Percentiles rank a stretch among this genome's conserved stretches.
phyloP scores from a whole-genome alignment of 148 eudicot genomes.

The Gaultheria prostrata region DNA sequence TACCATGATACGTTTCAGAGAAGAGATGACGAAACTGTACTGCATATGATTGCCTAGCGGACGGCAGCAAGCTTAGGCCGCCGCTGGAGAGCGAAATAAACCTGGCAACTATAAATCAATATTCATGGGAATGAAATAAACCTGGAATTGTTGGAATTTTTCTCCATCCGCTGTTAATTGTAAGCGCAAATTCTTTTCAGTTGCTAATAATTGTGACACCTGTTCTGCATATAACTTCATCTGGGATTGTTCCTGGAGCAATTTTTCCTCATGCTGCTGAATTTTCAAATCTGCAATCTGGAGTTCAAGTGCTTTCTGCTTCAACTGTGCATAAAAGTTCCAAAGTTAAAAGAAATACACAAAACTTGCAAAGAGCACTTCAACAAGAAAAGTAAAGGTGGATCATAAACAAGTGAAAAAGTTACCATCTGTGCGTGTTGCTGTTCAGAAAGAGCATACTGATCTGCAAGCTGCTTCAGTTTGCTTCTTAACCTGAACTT shows the following conservation, averaged over 20 bases:
- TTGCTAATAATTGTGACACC: conserved; percentile 73
- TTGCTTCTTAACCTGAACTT: conserved; percentile 74
- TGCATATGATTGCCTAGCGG: too few relatives aligned
- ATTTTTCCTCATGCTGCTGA: conserved; percentile 78
- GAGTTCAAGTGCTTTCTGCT: conserved; percentile 84
- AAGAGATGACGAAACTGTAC: too few relatives aligned
- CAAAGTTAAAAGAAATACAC: background rate
- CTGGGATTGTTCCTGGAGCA: conserved; percentile 77
- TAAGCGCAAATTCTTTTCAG: conserved; percentile 79
- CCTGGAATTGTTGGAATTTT: conserved; percentile 98
- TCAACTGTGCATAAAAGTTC: conserved; percentile 55
- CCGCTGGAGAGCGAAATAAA: background rate
- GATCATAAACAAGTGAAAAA: conserved; percentile 3
- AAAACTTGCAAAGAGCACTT: background rate
- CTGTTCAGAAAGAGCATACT: conserved; percentile 78
- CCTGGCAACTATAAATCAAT: background rate
- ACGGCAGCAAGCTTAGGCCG: too few relatives aligned
- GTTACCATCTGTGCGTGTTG: conserved; percentile 76
- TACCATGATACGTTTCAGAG: background rate
- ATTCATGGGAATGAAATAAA: conserved; percentile 19
- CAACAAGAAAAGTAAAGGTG: background rate
- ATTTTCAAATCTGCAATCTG: conserved; percentile 90
- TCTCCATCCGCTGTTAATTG: conserved; percentile 94
- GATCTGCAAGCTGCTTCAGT: conserved; percentile 88
- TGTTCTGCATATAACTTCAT: conserved; percentile 84